Percentiles rank a stretch among this genome's conserved stretches.
phyloP scores from a whole-genome alignment of 140 eudicot genomes.

The Erigeron philadelphicus region DNA sequence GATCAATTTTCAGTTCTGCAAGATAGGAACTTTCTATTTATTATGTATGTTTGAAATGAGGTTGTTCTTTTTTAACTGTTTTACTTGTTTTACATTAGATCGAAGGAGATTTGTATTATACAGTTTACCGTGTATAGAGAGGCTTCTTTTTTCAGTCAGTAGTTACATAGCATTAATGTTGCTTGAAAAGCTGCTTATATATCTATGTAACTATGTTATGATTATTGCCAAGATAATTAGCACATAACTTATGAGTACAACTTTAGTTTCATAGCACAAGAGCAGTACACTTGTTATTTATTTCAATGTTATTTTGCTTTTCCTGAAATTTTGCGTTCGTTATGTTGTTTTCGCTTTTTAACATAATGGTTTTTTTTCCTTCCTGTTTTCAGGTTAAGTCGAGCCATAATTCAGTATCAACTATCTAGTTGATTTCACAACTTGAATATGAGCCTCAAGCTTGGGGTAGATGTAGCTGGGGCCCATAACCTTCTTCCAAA shows the following conservation, averaged over 20 bases:
- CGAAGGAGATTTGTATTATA: conserved; percentile 1
- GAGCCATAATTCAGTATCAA: neutral
- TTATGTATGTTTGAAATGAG: neutral
- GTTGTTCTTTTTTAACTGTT: neutral
- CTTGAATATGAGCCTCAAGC: conserved; percentile 46
- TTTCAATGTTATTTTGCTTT: conserved; percentile 4
- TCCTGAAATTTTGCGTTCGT: conserved; percentile 8
- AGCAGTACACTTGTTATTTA: neutral
- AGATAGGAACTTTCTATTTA: conserved; percentile 21
- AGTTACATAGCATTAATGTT: neutral
- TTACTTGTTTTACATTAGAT: neutral
- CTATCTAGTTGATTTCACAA: conserved; percentile 15
- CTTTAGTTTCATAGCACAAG: neutral
- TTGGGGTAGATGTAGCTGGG: conserved; percentile 72
- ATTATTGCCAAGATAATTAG: conserved; percentile 1
- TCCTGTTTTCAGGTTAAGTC: conserved; percentile 33
- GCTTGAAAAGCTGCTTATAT: neutral
- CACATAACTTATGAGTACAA: neutral
- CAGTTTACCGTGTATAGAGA: neutral
- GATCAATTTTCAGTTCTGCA: neutral
- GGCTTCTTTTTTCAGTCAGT: neutral
- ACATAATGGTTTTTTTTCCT: neutral
- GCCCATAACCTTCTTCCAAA: conserved; percentile 87
- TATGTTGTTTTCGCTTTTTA: conserved; percentile 14
- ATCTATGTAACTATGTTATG: neutral